A percentile compares a stretch with the other conserved stretches of the same genome.
These are phyloP conservation scores for Diaporthe sp. DNA, from an alignment of 2,329 filamentous ascomycete genomes.

Conservation along the genomic window DNA sequence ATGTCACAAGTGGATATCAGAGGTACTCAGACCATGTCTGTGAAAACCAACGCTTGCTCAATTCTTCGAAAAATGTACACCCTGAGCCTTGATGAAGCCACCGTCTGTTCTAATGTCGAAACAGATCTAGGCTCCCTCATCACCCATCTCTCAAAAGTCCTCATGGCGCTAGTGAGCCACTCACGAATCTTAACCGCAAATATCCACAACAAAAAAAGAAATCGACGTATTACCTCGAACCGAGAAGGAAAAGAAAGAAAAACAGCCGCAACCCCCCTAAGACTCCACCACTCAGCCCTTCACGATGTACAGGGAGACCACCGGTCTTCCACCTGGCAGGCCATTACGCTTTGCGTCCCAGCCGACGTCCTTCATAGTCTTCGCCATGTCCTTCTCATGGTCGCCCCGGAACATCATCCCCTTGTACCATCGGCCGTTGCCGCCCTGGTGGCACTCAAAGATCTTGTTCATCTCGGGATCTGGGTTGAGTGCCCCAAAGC, in stretches of 20 bases:
- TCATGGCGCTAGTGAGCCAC: neutral
- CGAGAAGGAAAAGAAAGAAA: neutral
- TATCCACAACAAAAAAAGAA: neutral
- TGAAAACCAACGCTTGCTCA: neutral
- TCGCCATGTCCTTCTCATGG: slow-evolving; percentile 60
- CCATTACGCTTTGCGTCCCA: slow-evolving; percentile 69
- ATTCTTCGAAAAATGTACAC: neutral
- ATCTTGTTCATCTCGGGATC: slow-evolving; percentile 66
- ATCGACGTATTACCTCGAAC: neutral
- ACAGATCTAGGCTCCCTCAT: fast-evolving
- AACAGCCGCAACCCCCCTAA: fast-evolving
- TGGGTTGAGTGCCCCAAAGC: slow-evolving; percentile 68
- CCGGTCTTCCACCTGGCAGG: slow-evolving; percentile 59
- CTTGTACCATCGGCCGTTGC: slow-evolving; percentile 70
- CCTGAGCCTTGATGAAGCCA: neutral
- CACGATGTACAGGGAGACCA: slow-evolving; percentile 72
- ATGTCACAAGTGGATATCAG: neutral
- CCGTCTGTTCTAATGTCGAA: neutral
- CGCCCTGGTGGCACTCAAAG: slow-evolving; percentile 67
- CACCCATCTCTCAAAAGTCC: neutral
- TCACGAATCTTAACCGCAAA: neutral
- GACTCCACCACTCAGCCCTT: slow-evolving; percentile 55
- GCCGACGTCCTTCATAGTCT: slow-evolving; percentile 67
- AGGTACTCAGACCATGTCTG: neutral
- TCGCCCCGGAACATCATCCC: slow-evolving; percentile 65